phyloP scores from a whole-genome alignment of 805 yeast genomes.

The Myxozyma udenii region DNA sequence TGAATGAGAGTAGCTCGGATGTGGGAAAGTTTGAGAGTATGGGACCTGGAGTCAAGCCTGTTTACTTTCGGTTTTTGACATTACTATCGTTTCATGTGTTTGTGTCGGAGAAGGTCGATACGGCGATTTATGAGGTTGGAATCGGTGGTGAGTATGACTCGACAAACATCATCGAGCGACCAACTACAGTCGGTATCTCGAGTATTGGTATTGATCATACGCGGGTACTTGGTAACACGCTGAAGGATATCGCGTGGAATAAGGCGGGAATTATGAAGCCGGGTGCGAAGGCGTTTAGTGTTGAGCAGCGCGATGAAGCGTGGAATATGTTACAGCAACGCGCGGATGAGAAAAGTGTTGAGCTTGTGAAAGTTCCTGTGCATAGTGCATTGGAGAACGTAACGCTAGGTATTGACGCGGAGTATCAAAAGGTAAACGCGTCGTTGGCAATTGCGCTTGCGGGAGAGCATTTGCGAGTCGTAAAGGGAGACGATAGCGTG shows the following conservation, averaged over 20 bases:
- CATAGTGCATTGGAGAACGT: conserved; percentile 39
- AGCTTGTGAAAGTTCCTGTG: conserved; percentile 37
- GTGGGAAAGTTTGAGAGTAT: conserved; percentile 65
- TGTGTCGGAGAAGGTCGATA: conserved; percentile 79
- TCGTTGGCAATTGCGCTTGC: conserved; percentile 78
- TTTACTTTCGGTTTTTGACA: conserved; percentile 88
- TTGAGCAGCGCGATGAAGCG: conserved; percentile 54
- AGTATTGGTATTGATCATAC: conserved; percentile 92
- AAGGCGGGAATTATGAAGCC: conserved; percentile 88
- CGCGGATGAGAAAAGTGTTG: conserved; percentile 59
- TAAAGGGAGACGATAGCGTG: not conserved
- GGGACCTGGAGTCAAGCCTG: conserved; percentile 73
- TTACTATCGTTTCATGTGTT: conserved; percentile 88
- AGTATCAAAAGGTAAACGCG: conserved; percentile 81
- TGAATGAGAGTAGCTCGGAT: conserved; percentile 53
- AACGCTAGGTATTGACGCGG: conserved; percentile 71
- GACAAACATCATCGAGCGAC: conserved; percentile 79
- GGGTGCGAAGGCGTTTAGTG: conserved; percentile 64
- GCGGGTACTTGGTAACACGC: conserved; percentile 76
- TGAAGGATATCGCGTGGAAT: conserved; percentile 92
- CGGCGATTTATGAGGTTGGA: conserved; percentile 96
- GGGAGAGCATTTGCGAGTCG: conserved; percentile 51
- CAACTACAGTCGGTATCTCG: conserved; percentile 81
- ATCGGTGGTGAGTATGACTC: conserved; percentile 98
- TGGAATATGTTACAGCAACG: conserved; percentile 51